Evolutionary conservation across 257 asterid species (phyloP).

Genomic region (Primulina huaijiensis): DNA sequence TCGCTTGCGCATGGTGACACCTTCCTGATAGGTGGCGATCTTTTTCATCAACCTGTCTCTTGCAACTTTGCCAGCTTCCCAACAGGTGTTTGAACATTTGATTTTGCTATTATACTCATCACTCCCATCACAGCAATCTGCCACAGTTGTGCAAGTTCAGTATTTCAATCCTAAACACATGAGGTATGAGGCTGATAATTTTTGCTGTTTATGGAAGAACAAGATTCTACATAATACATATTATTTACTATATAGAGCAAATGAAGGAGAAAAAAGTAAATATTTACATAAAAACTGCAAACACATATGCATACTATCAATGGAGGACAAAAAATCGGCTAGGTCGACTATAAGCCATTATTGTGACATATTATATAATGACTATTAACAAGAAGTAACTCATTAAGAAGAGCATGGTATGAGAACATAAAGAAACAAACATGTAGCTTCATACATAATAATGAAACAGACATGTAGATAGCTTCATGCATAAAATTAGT

Average conservation of each 20-base stretch:
- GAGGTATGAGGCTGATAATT: neutral
- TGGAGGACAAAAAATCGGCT: neutral
- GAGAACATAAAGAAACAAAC: no score
- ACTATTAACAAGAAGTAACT: neutral
- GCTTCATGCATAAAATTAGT: no score
- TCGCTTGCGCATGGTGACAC: conserved; percentile 57
- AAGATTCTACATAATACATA: neutral
- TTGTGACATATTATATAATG: neutral
- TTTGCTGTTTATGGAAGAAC: neutral
- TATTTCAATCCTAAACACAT: conserved; percentile 15
- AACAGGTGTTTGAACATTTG: conserved; percentile 81
- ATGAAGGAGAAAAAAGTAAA: no score
- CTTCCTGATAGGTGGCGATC: conserved; percentile 69
- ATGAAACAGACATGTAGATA: no score
- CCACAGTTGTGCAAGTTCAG: conserved; percentile 29
- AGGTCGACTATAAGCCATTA: neutral
- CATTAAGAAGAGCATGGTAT: no score
- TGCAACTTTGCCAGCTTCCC: conserved; percentile 94
- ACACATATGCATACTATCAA: neutral
- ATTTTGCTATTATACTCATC: conserved; percentile 86
- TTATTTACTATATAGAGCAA: neutral
- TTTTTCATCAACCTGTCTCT: conserved; percentile 83
- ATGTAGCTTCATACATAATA: no score
- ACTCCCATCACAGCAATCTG: conserved; percentile 99
- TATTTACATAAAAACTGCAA: neutral